Base-by-base conservation (phyloP, 176 grass and related monocot genomes). In the Aegilops tauschii region DNA sequence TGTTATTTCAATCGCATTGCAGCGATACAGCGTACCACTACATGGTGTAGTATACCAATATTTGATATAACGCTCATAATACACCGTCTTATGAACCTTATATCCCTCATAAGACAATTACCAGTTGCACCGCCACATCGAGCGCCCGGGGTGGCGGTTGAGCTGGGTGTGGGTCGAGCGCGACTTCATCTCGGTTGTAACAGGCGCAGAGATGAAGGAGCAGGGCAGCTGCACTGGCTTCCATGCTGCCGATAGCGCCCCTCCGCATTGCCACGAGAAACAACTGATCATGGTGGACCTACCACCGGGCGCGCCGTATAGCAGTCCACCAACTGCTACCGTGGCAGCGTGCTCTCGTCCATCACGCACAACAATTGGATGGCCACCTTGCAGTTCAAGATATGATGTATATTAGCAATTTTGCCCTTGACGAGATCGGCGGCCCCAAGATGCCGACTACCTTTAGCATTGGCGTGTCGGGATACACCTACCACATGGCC, bases 71-170 rank as follows among this genome's bases (percentile, higher is more conserved):
- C 14, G 0, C 14, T 16, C 47, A 16, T 50, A 50, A 50, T 4
- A 16, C 47, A 50, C 47, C 47, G 14, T 50, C 47, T 17, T 50
- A 17, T 50, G 47, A 16, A 16, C 14, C 47, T 50, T 50, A 50
- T 50, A 50, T 17, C 47, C 47, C 47, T 50, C 47, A 50, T 50
- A 50, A 50, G 13, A 90, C 69, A 97, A 97, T 35, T 39, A 90
- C 90, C 90, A 94, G 89, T 59, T 97, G 52, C 94, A 90, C 82
- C 92, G 83, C 14, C 92, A 97, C 76, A 82, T 97, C 64, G 94
- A 40, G 37, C 37, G 1, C 37, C 37, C 37, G 7, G 8, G 37
- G 8, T 2, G 1, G 37, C 2, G 37, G 37, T 40, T 40, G 8
- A 40, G 37, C 37, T 6, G 37, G 37, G 37, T 40, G 8, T 40